These are phyloP conservation scores for Apiospora aurea DNA, from an alignment of 2,329 filamentous ascomycete species.

Conservation along the genomic window DNA sequence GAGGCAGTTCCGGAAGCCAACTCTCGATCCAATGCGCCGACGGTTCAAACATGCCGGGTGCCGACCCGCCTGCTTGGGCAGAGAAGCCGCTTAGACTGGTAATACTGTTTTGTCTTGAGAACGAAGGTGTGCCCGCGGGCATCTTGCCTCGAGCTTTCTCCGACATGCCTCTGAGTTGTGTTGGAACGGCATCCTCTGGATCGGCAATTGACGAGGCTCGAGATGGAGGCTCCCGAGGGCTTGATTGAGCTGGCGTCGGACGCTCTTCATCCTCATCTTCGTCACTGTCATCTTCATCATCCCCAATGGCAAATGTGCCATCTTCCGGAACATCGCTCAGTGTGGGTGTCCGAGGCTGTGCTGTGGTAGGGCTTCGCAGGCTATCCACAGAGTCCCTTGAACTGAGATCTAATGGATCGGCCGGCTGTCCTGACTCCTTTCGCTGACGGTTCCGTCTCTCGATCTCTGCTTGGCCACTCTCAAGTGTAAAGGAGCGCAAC, in stretches of 20 bases:
- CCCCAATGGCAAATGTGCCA: constrained; percentile 85
- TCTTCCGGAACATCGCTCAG: constrained; percentile 78
- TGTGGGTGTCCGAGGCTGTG: constrained; percentile 59
- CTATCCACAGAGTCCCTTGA: constrained; percentile 73
- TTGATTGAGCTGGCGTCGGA: constrained; percentile 67
- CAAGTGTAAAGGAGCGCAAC: constrained; percentile 85
- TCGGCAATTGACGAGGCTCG: constrained; percentile 73
- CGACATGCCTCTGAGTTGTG: constrained; percentile 89
- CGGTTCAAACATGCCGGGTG: constrained; percentile 74
- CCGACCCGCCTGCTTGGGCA: constrained; percentile 60
- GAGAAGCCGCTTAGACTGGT: constrained; percentile 72
- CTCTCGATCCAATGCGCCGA: constrained; percentile 87
- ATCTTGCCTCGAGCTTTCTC: constrained; percentile 97
- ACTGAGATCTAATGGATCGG: constrained; percentile 56
- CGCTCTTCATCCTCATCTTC: constrained; percentile 50
- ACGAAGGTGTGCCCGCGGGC: constrained; percentile 81
- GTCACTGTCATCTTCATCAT: constrained; percentile 71
- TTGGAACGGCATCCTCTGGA: constrained; percentile 79
- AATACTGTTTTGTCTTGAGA: constrained; percentile 90
- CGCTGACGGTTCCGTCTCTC: constrained; percentile 76
- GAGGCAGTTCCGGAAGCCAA: constrained; percentile 89
- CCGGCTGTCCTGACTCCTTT: constrained; percentile 65
- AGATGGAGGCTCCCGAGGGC: constrained; percentile 67
- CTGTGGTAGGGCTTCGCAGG: constrained; percentile 65
- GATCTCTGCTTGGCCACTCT: constrained; percentile 90